Conservation (phyloP, 495 filamentous ascomycete genomes). For the Physcia stellaris region DNA sequence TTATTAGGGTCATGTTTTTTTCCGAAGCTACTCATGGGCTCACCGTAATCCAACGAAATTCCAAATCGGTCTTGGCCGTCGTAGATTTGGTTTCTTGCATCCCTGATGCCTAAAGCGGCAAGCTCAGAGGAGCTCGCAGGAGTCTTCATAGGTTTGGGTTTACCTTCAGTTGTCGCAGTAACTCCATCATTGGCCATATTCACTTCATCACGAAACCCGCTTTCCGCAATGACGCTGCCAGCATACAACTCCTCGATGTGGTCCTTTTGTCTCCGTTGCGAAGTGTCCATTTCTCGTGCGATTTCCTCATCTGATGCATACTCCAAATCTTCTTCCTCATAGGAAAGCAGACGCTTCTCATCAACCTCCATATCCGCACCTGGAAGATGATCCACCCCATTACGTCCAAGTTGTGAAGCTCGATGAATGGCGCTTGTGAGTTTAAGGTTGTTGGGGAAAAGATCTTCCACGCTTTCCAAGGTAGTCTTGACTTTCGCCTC, state of each 20-base stretch:
- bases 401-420: constrained; percentile 4
- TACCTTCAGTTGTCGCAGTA: neutral
- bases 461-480: constrained; percentile 71
- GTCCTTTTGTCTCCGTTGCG: constrained; percentile 16
- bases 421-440: neutral
- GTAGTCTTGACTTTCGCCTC: constrained; percentile 55
- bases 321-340: constrained; percentile 30
- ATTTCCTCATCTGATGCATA: constrained; percentile 43
- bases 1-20: constrained; percentile 3
- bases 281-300: constrained; percentile 9
- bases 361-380: constrained; percentile 27
- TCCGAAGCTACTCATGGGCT: constrained; percentile 8
- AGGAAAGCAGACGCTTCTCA: constrained; percentile 33
- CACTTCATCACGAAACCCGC: constrained; percentile 13
- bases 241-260: constrained; percentile 11
- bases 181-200: constrained; percentile 8
- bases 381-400: constrained; percentile 4
- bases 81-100: constrained; percentile 7
- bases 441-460: constrained; percentile 56
- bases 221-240: constrained; percentile 7
- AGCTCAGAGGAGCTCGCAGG: constrained; percentile 9
- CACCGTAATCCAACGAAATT: constrained; percentile 14
- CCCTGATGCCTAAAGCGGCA: constrained; percentile 15
- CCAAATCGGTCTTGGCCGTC: constrained; percentile 18
- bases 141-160: neutral